Base-by-base conservation (phyloP, 2,329 filamentous ascomycete genomes). In the Volutella citrinella region DNA sequence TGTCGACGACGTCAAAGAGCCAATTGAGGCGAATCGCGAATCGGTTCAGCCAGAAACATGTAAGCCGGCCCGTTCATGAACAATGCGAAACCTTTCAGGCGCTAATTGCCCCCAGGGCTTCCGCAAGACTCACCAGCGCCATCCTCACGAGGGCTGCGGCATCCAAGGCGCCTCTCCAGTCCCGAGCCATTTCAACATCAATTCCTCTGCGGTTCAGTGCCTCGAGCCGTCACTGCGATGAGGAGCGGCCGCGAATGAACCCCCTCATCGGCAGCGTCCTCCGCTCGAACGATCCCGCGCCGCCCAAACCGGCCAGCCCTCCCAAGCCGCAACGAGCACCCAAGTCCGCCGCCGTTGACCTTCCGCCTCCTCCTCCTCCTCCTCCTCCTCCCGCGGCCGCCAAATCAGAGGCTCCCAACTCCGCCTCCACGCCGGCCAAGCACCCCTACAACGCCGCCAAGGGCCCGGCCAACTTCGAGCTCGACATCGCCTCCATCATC, bases 401-500 rank as follows among this genome's bases (percentile, higher is more conserved):
- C 3, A 8, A 29, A 10, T 32, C 39, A 6, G 22, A 18, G 12
- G 17, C 40, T 16, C 29, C 36, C 28, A 13, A 36, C 11, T 20
- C 23, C 11, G 22, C 17, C 15, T 21, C 32, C 21, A 36, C 32
- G 19, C 18, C 31, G 25, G 36, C 37, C 33, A 23, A 32, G 13
- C 45, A 53, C 38, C 32, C 46, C n/a, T 59, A 57, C 40, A 42
- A 49, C 29, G 55, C 55, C 19, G 42, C 56, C 36, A 47, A 49
- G 18, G 25, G 35, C 30, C 27, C 34, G 31, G 34, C 27, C n/a
- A 37, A 40, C 11, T 23, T 44, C 31, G 48, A 46, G 39, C 35
- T 63, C 29, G 56, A 68, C 40, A 54, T 67, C 19, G 51, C 59
- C 23, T 51, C 51, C 25, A 56, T 68, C 36, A 49, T 68, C 42